A percentile compares a stretch with the other conserved stretches of the same genome.
Conservation (phyloP, 2,329 filamentous ascomycete species). For the Remersonia thermophila region DNA sequence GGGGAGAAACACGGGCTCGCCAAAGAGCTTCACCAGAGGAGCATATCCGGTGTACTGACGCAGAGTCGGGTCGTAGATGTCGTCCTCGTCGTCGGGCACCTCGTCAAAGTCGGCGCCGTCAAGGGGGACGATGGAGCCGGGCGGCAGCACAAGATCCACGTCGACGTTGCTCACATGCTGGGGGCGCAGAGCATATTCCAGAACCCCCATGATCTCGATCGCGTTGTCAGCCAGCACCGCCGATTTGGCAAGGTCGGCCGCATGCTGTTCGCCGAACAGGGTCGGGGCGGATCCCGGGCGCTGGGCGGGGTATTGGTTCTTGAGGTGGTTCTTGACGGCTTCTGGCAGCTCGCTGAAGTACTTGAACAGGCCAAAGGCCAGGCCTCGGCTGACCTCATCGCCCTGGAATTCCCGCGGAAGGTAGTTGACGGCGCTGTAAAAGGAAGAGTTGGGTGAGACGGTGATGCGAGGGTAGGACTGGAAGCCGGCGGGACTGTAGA, state of each 20-base stretch:
- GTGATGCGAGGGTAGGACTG: constrained; percentile 85
- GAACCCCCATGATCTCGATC: constrained; percentile 55
- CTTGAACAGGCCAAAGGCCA: constrained; percentile 86
- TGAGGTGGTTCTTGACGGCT: constrained; percentile 60
- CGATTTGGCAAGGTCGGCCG: constrained; percentile 73
- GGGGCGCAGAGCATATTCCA: constrained; percentile 66
- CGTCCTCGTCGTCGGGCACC: constrained; percentile 49
- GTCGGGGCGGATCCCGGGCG: constrained; percentile 52
- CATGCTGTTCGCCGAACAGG: constrained; percentile 84
- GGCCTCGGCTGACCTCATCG: constrained; percentile 79
- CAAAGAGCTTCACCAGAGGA: constrained; percentile 64
- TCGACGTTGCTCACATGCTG: constrained; percentile 79
- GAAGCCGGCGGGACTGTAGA: constrained; percentile 80
- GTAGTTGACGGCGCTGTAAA: constrained; percentile 81
- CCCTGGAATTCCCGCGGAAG: constrained; percentile 90
- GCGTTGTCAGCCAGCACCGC: constrained; percentile 76
- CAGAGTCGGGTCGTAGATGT: constrained; percentile 50
- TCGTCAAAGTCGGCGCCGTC: constrained; percentile 44
- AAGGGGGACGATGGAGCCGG: constrained; percentile 58
- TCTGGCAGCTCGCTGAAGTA: constrained; percentile 84
- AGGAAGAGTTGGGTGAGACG: constrained; percentile 80
- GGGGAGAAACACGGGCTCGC: constrained; percentile 74
- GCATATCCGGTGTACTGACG: constrained; percentile 68
- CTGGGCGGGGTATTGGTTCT: constrained; percentile 42
- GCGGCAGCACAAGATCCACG: constrained; percentile 73